Evolutionary conservation across 768 basidiomycete species (phyloP).

Genomic region (Lepiota subincarnata): DNA sequence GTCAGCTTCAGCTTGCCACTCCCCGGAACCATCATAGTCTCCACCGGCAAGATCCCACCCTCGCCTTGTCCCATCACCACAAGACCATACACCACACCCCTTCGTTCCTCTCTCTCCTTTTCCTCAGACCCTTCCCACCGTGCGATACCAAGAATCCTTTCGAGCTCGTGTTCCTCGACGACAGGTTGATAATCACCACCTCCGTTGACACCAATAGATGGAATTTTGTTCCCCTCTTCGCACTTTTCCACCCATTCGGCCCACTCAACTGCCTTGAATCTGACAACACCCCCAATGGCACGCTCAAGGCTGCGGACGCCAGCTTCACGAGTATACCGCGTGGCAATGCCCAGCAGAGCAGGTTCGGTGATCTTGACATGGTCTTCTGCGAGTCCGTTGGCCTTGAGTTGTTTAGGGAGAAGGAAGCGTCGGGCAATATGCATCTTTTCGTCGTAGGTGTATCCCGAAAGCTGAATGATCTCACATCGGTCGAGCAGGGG

Average conservation of each 20-base stretch:
- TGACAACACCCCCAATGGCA: constrained; percentile 81
- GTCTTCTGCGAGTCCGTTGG: constrained; percentile 65
- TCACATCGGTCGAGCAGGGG: constrained; percentile 91
- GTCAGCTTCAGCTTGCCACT: constrained; percentile 71
- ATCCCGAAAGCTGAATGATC: constrained; percentile 72
- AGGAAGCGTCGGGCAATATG: constrained; percentile 86
- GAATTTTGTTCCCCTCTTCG: constrained; percentile 15
- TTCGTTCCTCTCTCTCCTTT: constrained; percentile 63
- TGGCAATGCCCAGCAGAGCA: constrained; percentile 67
- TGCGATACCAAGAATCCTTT: constrained; percentile 77
- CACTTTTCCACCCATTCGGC: constrained; percentile 56
- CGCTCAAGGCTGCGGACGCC: constrained; percentile 91
- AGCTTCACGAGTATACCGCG: constrained; percentile 84
- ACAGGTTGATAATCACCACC: constrained; percentile 46
- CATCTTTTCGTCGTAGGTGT: constrained; percentile 88
- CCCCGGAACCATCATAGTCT: constrained; percentile 78
- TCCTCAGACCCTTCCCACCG: constrained; percentile 74
- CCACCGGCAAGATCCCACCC: constrained; percentile 81
- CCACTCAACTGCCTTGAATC: constrained; percentile 91
- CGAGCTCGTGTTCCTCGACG: constrained; percentile 71
- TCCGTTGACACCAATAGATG: constrained; percentile 10
- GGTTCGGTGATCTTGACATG: constrained; percentile 67
- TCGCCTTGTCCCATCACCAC: constrained; percentile 89
- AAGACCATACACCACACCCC: constrained; percentile 80
- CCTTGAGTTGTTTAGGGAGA: constrained; percentile 79